Percentiles rank a stretch among this genome's conserved stretches.
phyloP scores from a whole-genome alignment of 169 alveolate genomes.

The Cryptosporidium viatorum region DNA sequence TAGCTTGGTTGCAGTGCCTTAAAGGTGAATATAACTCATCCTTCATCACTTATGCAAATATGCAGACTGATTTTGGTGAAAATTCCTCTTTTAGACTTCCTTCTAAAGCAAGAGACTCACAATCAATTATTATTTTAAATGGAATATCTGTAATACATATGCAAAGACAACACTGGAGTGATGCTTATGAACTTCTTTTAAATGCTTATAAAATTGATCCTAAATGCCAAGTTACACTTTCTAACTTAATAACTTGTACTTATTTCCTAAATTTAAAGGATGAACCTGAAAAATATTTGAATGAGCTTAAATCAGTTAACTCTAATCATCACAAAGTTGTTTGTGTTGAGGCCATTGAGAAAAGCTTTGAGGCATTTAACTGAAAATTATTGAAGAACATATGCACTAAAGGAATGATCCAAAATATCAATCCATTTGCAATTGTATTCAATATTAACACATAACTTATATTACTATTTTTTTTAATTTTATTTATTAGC shows the following conservation, averaged over 20 bases:
- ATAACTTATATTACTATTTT: no score
- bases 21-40: constrained; percentile 72
- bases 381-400: not conserved
- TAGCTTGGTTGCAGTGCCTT: constrained; percentile 65
- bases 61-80: constrained; percentile 72
- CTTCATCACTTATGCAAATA: constrained; percentile 65
- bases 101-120: constrained; percentile 27
- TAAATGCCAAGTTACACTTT: constrained; percentile 36
- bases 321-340: constrained; percentile 5
- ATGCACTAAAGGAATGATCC: no score
- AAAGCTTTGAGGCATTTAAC: constrained; percentile 1
- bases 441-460: not conserved
- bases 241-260: constrained; percentile 53
- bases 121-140: constrained; percentile 48
- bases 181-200: constrained; percentile 44
- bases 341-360: constrained; percentile 25
- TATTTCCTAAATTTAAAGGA: constrained; percentile 38
- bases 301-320: constrained; percentile 22
- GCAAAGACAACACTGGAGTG: constrained; percentile 68
- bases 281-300: constrained; percentile 21
- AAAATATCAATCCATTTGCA: no score
- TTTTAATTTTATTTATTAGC: no score
- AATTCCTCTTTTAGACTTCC: constrained; percentile 29
- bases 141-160: constrained; percentile 59
- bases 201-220: constrained; percentile 63